Conservation (phyloP, 2,329 filamentous ascomycete species). For the Neonectria faginata region DNA sequence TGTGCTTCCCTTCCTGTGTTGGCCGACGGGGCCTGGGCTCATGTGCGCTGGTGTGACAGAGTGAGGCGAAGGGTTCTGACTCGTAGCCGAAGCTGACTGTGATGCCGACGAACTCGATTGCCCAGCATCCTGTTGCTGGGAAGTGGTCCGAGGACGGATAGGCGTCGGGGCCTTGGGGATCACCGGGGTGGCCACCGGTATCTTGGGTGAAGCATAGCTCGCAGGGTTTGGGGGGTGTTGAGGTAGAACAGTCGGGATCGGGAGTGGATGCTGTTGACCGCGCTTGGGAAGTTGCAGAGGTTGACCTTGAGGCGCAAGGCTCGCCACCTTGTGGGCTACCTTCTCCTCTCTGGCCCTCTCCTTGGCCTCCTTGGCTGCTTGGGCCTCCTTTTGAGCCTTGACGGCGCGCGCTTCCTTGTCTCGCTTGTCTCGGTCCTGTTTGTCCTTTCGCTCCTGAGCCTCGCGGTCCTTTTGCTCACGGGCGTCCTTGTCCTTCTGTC, state of each 20-base stretch:
- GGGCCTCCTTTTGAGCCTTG: constrained; percentile 70
- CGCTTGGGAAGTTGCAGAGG: constrained; percentile 53
- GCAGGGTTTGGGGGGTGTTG: constrained; percentile 69
- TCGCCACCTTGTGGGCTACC: constrained; percentile 51
- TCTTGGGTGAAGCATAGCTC: constrained; percentile 80
- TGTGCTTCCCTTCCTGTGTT: constrained; percentile 73
- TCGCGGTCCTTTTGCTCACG: constrained; percentile 79
- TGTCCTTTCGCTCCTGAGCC: constrained; percentile 70
- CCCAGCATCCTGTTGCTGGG: constrained; percentile 83
- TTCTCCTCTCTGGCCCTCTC: constrained; percentile 77
- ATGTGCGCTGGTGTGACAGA: constrained; percentile 72
- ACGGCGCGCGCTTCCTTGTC: constrained; percentile 68
- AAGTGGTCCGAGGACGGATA: constrained; percentile 78
- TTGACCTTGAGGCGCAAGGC: constrained; percentile 50
- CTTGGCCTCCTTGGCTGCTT: constrained; percentile 61
- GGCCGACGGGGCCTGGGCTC: constrained; percentile 72
- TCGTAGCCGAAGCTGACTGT: constrained; percentile 66
- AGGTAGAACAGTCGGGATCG: constrained; percentile 64
- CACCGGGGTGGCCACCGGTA: constrained; percentile 81
- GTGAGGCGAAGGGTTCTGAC: constrained; percentile 70
- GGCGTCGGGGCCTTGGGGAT: constrained; percentile 86
- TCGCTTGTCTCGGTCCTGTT: constrained; percentile 72
- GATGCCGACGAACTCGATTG: constrained; percentile 77
- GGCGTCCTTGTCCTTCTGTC: constrained; percentile 81
- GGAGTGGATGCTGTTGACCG: constrained; percentile 53